Conservation (phyloP, 2,329 filamentous ascomycete genomes). For the Penicillium verrucosum region DNA sequence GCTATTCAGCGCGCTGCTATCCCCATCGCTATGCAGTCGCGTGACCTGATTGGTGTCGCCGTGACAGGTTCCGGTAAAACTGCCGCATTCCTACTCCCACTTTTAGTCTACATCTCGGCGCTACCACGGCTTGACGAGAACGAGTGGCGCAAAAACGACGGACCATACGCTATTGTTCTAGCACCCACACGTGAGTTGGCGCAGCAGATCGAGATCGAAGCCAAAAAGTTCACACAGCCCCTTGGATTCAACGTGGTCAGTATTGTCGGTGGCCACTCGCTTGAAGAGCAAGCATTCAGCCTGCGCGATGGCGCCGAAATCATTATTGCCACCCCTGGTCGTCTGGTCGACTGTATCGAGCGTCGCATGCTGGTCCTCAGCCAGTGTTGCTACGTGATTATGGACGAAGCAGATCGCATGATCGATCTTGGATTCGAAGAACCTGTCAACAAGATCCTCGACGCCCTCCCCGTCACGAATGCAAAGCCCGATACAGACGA, state of each 20-base stretch:
- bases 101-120: conserved; percentile 91
- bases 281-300: conserved; percentile 90
- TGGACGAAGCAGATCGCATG: conserved; percentile 99
- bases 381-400: conserved; percentile 98
- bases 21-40: conserved; percentile 84
- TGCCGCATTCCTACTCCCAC: conserved; percentile 84
- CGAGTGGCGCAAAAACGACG: conserved; percentile 85
- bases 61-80: conserved; percentile 99
- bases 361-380: conserved; percentile 82
- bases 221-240: conserved; percentile 84
- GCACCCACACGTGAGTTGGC: conserved; percentile 96
- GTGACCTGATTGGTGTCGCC: conserved; percentile 96
- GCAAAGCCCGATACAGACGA: conserved; percentile 93
- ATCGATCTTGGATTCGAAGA: conserved; percentile 98
- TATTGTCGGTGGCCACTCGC: conserved; percentile 93
- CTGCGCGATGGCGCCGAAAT: conserved; percentile 93
- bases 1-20: conserved; percentile 93
- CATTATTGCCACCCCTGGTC: conserved; percentile 95
- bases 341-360: conserved; percentile 95
- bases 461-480: conserved; percentile 86
- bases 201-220: conserved; percentile 94
- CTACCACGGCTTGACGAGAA: conserved; percentile 78
- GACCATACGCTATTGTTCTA: conserved; percentile 94
- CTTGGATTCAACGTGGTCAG: conserved; percentile 93
- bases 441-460: conserved; percentile 93